phyloP scores from a whole-genome alignment of 352 stramenopile genomes.

The Lagenidium sp. region DNA sequence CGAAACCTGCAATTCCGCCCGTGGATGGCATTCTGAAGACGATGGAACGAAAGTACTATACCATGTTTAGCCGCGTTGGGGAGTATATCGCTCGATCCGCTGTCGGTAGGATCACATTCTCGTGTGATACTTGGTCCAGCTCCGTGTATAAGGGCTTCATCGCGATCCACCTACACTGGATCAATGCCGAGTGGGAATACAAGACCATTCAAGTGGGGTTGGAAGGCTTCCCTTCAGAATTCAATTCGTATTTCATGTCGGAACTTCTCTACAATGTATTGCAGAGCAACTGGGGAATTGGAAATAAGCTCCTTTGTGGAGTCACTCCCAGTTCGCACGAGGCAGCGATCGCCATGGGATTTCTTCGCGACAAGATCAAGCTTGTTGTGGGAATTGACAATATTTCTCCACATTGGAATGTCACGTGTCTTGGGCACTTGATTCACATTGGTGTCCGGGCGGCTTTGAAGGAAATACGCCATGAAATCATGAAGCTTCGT shows the following conservation, averaged over 20 bases:
- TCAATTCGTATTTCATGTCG: slow-evolving; percentile 71
- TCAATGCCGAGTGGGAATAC: slow-evolving; percentile 82
- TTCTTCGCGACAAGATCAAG: slow-evolving; percentile 76
- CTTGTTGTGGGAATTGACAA: slow-evolving; percentile 65
- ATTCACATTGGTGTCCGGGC: slow-evolving; percentile 57
- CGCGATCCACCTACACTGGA: slow-evolving; percentile 70
- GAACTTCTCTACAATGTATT: slow-evolving; percentile 75
- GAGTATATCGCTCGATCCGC: slow-evolving; percentile 72
- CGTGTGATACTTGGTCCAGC: slow-evolving; percentile 70
- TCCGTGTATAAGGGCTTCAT: slow-evolving; percentile 67
- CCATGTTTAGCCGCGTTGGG: slow-evolving; percentile 51
- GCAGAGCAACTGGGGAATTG: slow-evolving; percentile 69
- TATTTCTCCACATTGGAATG: slow-evolving; percentile 62
- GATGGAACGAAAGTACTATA: slow-evolving; percentile 69
- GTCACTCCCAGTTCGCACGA: slow-evolving; percentile 57
- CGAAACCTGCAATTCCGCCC: slow-evolving; percentile 38
- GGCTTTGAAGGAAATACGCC: slow-evolving; percentile 62
- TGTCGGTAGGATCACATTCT: slow-evolving; percentile 62
- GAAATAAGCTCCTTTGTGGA: slow-evolving; percentile 60
- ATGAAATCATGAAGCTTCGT: slow-evolving; percentile 68
- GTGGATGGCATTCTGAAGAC: slow-evolving; percentile 51
- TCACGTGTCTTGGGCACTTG: slow-evolving; percentile 64
- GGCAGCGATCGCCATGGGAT: slow-evolving; percentile 57
- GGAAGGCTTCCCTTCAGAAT: slow-evolving; percentile 55
- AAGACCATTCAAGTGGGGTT: slow-evolving; percentile 73